Base-by-base conservation (phyloP, 164 flowering plant genomes). In the Aristolochia californica region DNA sequence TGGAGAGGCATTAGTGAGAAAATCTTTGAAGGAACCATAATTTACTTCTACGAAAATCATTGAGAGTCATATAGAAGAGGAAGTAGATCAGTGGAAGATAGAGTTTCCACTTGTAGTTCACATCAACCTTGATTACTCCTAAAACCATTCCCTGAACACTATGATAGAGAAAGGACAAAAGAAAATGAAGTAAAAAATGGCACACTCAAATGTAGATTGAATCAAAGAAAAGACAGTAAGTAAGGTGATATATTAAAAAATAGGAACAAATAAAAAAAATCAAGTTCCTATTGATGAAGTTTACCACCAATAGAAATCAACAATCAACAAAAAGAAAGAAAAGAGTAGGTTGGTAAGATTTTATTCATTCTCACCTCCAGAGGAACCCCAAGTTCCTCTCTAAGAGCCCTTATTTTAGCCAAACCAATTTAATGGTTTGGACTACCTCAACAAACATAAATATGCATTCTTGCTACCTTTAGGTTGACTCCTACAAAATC, bases 401-500 rank as follows among this genome's bases (percentile, higher is more conserved):
- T 96, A 25, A 88, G 66, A 17, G 74, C 69, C n/a, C 98, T 83
- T 96, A 88, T 88, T 70, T 74, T 85, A n/a, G 83, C 79, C 53
- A 91, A 62, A 59, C 98, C 98, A 34, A 73, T 83, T 68, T 88
- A 90, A 68, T 88, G 88, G 64, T 91, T 91, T 12, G 96, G 98
- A 60, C 98, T 96, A 24, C 98, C 98, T 78, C 98, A 81, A 63
- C 98, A 69, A 57, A 91, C 98, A 66, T 73, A 91, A 20, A 84
- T 71, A 64, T 86, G 84, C 96, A 88, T 88, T 75, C 95, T 79
- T 21, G 98, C 71, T 4, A 93, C 96, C 68, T 91, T 85, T 43
- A 83, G 58, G 61, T 86, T 86, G 97, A 70, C 71, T 85, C 97
- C 95, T 86, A 49, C n/a, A 49, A n/a, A 13, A 21, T 17, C 13